phyloP scores from a whole-genome alignment of 2,329 filamentous ascomycete species.

The Periglandula ipomoeae region DNA sequence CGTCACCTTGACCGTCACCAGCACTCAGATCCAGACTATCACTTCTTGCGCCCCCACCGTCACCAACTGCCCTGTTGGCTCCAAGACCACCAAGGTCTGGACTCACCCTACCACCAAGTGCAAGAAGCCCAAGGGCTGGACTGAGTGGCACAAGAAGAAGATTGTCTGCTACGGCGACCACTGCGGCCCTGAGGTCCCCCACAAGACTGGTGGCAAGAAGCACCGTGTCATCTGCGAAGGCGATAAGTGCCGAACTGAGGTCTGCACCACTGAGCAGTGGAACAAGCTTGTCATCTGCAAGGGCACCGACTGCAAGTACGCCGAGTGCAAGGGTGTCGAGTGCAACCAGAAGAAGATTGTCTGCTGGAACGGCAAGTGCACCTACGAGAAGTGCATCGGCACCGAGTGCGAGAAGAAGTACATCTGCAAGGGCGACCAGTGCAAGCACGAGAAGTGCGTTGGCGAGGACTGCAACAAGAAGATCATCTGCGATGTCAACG shows the following conservation, averaged over 20 bases:
- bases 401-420: constrained; percentile 24
- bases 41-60: constrained; percentile 19
- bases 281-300: constrained; percentile 22
- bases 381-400: constrained; percentile 17
- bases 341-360: constrained; percentile 21
- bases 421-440: constrained; percentile 22
- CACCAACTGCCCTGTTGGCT: constrained; percentile 16
- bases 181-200: constrained; percentile 21
- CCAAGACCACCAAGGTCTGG: constrained; percentile 15
- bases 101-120: constrained; percentile 13
- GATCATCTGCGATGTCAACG: constrained; percentile 17
- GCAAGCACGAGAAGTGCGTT: constrained; percentile 20
- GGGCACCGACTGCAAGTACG: constrained; percentile 19
- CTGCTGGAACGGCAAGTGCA: constrained; percentile 24
- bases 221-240: constrained; percentile 24
- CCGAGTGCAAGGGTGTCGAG: constrained; percentile 15
- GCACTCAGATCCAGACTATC: constrained; percentile 18
- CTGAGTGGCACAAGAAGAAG: constrained; percentile 20
- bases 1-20: constrained; percentile 18
- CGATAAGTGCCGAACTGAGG: constrained; percentile 19
- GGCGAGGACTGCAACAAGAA: constrained; percentile 21
- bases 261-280: constrained; percentile 17
- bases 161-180: constrained; percentile 25
- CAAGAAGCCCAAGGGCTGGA: constrained; percentile 1
- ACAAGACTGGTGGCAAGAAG: constrained; percentile 16